A percentile compares a stretch with the other conserved stretches of the same genome.
Conservation (phyloP, 345 rosid species). For the Citrus unshiu region DNA sequence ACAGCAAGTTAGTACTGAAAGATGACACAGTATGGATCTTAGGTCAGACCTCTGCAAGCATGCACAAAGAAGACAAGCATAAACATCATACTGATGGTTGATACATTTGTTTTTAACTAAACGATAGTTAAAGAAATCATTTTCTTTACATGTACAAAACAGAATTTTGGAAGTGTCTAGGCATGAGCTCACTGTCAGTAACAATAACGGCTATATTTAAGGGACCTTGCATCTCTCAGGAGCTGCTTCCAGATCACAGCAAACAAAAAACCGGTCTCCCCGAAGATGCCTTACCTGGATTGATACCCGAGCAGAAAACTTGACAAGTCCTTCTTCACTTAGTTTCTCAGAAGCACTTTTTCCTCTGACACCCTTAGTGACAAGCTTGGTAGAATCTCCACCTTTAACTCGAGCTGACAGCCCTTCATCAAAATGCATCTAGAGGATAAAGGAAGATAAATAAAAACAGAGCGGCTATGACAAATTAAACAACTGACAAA, state of each 20-base stretch:
- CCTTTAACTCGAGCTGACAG: constrained; percentile 75
- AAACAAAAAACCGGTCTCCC: background rate
- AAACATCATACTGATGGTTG: background rate
- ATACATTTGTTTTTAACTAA: too few species aligned
- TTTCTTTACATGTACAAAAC: background rate
- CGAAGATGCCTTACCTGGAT: constrained; percentile 59
- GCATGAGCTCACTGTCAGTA: background rate
- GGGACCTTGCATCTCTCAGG: background rate
- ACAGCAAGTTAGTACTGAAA: background rate
- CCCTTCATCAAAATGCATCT: constrained; percentile 96
- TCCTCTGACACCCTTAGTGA: constrained; percentile 67
- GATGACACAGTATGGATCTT: background rate
- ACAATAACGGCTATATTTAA: background rate
- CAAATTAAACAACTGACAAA: background rate
- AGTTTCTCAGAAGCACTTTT: constrained; percentile 77
- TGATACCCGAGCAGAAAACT: constrained; percentile 76
- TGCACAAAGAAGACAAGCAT: background rate
- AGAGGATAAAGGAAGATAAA: constrained; percentile 24
- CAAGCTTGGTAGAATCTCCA: constrained; percentile 65
- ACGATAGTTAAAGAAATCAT: background rate
- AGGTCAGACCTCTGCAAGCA: background rate
- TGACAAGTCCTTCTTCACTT: constrained; percentile 83
- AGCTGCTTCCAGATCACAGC: background rate
- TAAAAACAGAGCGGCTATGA: background rate
- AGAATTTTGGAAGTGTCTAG: background rate